Evolutionary conservation across 345 rosid genomes (phyloP), one percentile per base, ranked within the genome.

Genomic region (Crucihimalaya himalaica): DNA sequence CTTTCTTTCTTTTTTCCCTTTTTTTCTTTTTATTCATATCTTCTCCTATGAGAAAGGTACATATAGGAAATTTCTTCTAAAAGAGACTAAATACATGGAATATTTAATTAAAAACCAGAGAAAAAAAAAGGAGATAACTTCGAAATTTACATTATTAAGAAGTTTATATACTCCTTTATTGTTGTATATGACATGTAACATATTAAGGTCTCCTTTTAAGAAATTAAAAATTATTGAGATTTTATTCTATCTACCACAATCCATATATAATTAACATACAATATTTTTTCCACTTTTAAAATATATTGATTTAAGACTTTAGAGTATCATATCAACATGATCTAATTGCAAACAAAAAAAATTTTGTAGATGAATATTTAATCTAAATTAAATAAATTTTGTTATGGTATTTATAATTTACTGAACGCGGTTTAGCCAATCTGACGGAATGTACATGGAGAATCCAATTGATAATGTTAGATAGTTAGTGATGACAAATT

Each of bases 11-110:
- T 62, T 47, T 61, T 42, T 3, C 0, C 15, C 5, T 64, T 64
- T 48, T 13, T 43, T 53, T 63, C n/a, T 51, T 63, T 53, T 62
- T 43, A 61, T 69, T 62, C 63, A 42, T 29, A 59, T 40, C 46
- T 59, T 67, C 32, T 47, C 21, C 4, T 9, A 5, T 50, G 5
- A 20, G 35, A 50, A 66, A 58, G 34, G n/a, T n/a, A n/a, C n/a
- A 50, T 48, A 48, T 37, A 51, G 16, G 47, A 15, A 18, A 59
- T 39, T 39, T 28, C 11, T 39, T 13, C 2, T 65, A 34, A 3
- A 18, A 18, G 4, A 57, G 5, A 16, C 5, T 9, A 46, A 19
- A 7, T 5, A 13, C 48, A 74, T 35, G 61, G 67, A 58, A 37
- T n/a, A 64, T 32, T 64, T 64, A 3, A 8, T 16, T 32, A 10